Evolutionary conservation across 768 basidiomycete genomes (phyloP).

Genomic region (Suillus brevipes): DNA sequence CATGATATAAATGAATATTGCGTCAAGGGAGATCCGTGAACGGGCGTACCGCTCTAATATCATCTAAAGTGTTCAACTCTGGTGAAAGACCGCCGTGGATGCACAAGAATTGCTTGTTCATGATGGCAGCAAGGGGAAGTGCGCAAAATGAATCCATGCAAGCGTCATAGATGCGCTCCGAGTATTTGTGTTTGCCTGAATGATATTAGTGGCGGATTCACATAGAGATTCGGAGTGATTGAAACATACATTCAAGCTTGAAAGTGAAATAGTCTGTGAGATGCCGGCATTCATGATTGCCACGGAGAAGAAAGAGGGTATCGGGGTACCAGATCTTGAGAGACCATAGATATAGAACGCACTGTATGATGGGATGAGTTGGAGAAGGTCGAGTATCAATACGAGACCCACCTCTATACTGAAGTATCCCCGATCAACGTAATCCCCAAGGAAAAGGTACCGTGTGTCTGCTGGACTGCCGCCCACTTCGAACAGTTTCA

Average conservation of each 20-base stretch:
- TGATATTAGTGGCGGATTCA: slow-evolving; percentile 10
- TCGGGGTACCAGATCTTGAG: slow-evolving; percentile 99
- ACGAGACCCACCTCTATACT: slow-evolving; percentile 72
- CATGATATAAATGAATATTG: background rate
- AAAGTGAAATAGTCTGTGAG: slow-evolving; percentile 99
- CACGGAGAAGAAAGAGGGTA: slow-evolving; percentile 92
- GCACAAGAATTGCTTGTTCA: slow-evolving; percentile 99
- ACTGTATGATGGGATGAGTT: slow-evolving; percentile 47
- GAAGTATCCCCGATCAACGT: slow-evolving; percentile 92
- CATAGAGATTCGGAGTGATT: background rate
- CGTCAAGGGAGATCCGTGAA: background rate
- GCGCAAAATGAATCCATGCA: slow-evolving; percentile 98
- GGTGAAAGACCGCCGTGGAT: slow-evolving; percentile 97
- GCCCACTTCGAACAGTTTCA: slow-evolving; percentile 94
- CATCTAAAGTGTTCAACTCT: slow-evolving; percentile 93
- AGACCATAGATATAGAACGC: slow-evolving; percentile 96
- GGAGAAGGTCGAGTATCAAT: background rate
- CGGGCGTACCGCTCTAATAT: slow-evolving; percentile 75
- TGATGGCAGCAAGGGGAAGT: slow-evolving; percentile 91
- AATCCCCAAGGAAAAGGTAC: slow-evolving; percentile 91
- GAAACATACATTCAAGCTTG: slow-evolving; percentile 88
- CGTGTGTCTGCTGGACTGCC: slow-evolving; percentile 93
- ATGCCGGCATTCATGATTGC: slow-evolving; percentile 99
- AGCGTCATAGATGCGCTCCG: slow-evolving; percentile 93
- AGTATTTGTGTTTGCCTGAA: slow-evolving; percentile 97